Conservation (phyloP, 2,329 filamentous ascomycete species). For the Tolypocladium endophyticum region DNA sequence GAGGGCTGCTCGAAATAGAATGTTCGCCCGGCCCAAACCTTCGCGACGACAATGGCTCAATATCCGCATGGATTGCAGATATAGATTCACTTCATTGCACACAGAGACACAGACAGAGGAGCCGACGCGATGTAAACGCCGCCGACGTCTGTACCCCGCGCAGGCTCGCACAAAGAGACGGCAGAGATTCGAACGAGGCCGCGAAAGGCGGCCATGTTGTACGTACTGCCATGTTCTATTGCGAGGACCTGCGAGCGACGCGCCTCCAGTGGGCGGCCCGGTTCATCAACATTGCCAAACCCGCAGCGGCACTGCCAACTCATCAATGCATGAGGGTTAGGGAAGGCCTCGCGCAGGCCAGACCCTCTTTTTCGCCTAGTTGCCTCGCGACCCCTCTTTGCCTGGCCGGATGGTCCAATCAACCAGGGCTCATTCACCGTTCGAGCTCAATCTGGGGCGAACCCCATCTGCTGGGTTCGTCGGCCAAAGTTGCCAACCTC, state of each 20-base stretch:
- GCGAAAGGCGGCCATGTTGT: conserved; percentile 6
- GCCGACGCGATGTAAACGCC: background rate
- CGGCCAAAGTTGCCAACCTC: background rate
- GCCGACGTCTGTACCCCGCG: conserved; percentile 1
- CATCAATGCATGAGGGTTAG: conserved; percentile 59
- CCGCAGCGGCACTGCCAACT: conserved; percentile 53
- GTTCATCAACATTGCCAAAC: conserved; percentile 41
- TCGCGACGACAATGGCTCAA: background rate
- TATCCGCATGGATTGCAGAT: background rate
- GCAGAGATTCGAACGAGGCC: conserved; percentile 1
- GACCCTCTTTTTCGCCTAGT: conserved; percentile 3
- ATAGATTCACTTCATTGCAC: background rate
- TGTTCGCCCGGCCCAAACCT: no score
- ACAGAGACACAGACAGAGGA: background rate
- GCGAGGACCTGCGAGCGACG: background rate
- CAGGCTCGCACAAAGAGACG: background rate
- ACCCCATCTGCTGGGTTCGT: background rate
- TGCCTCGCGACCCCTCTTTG: conserved; percentile 3
- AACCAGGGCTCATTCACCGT: conserved; percentile 13
- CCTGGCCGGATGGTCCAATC: conserved; percentile 10
- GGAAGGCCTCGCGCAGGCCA: conserved; percentile 15
- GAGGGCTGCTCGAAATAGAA: background rate
- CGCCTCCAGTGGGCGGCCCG: background rate
- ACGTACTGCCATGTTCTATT: background rate
- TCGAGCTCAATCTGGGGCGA: background rate